Conservation (phyloP, 1,139 yeast species). For the Hemisphaericaspora xylofermentans region DNA sequence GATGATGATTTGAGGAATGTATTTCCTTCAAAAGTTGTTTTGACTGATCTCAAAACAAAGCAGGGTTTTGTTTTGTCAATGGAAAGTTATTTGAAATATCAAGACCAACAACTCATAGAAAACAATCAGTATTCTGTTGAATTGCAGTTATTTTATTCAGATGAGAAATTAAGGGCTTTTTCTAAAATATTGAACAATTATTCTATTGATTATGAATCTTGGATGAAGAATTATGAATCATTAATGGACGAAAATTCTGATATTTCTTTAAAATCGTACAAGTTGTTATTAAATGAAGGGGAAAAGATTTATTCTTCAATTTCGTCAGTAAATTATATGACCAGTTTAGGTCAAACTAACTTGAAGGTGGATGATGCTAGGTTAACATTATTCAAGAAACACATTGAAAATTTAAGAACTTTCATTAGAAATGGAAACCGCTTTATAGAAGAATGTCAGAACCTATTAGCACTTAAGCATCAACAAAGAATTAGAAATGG, state of each 20-base stretch:
- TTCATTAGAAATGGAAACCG: slow-evolving; percentile 47
- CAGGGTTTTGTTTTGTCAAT: slow-evolving; percentile 44
- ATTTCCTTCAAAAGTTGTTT: slow-evolving; percentile 53
- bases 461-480: slow-evolving; percentile 48
- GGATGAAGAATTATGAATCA: slow-evolving; percentile 50
- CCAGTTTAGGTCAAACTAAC: slow-evolving; percentile 4
- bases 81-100: slow-evolving; percentile 36
- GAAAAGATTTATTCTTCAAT: slow-evolving; percentile 47
- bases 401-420: slow-evolving; percentile 36
- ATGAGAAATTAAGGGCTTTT: slow-evolving; percentile 47
- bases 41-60: slow-evolving; percentile 29
- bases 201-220: slow-evolving; percentile 47
- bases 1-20: slow-evolving; percentile 51
- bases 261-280: slow-evolving; percentile 49
- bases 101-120: slow-evolving; percentile 12
- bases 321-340: slow-evolving; percentile 18
- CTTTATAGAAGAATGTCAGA: slow-evolving; percentile 60
- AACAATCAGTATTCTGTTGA: slow-evolving; percentile 27
- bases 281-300: slow-evolving; percentile 52
- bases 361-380: slow-evolving; percentile 16
- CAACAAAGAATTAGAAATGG: slow-evolving; percentile 47
- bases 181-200: slow-evolving; percentile 34
- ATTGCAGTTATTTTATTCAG: slow-evolving; percentile 48
- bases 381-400: slow-evolving; percentile 19
- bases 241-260: slow-evolving; percentile 41